Conservation (phyloP, 148 eudicot species). For the Rhododendron griersonianum region DNA sequence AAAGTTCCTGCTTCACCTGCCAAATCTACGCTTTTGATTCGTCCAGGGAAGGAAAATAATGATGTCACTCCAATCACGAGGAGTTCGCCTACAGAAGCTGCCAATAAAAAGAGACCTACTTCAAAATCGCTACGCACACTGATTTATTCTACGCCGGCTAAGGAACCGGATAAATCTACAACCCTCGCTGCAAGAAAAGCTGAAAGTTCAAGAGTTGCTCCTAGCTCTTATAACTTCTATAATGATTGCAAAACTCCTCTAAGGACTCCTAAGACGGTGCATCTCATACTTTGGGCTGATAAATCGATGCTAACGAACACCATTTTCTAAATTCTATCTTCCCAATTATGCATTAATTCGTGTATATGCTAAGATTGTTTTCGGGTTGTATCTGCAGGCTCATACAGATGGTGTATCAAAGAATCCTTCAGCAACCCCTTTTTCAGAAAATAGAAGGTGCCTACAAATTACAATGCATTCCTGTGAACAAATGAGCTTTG, state of each 20-base stretch:
- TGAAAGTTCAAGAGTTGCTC: conserved; percentile 32
- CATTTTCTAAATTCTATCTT: background rate
- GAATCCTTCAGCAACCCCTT: conserved; percentile 30
- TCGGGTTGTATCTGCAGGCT: conserved; percentile 21
- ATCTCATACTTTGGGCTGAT: background rate
- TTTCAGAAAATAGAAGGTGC: conserved; percentile 27
- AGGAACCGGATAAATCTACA: conserved; percentile 35
- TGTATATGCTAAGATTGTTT: background rate
- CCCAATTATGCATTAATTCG: background rate
- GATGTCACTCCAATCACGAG: conserved; percentile 36
- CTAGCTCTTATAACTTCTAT: conserved; percentile 31
- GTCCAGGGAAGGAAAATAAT: conserved; percentile 46
- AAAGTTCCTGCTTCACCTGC: conserved; percentile 44
- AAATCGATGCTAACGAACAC: background rate
- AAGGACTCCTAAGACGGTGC: conserved; percentile 48
- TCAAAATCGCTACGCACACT: conserved; percentile 39
- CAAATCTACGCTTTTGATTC: conserved; percentile 26
- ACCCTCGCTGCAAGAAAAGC: conserved; percentile 33
- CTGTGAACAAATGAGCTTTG: background rate
- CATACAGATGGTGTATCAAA: conserved; percentile 10
- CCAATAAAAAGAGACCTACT: conserved; percentile 41
- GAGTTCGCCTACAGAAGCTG: conserved; percentile 28
- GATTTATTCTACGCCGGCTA: conserved; percentile 30
- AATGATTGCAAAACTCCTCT: conserved; percentile 46
- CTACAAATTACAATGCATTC: background rate